Percentiles rank a stretch among this genome's conserved stretches.
phyloP scores from a whole-genome alignment of 768 basidiomycete species.

The Phlegmacium glaucopus region DNA sequence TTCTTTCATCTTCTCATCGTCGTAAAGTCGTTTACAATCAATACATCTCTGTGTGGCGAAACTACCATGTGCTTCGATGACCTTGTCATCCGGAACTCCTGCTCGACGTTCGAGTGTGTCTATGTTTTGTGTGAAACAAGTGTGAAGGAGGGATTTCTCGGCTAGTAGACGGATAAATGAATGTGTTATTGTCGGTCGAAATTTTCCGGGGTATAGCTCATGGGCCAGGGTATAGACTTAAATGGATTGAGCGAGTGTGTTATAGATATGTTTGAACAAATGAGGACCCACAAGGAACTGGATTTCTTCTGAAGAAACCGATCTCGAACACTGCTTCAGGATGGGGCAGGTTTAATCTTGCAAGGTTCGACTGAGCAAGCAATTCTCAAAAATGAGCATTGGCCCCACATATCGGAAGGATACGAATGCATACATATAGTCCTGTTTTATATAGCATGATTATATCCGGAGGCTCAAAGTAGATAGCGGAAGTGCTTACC shows the following conservation, averaged over 20 bases:
- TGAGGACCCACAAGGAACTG: constrained; percentile 63
- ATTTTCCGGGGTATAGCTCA: constrained; percentile 89
- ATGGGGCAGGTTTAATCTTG: constrained; percentile 76
- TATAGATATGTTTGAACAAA: background rate
- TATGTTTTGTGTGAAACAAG: constrained; percentile 88
- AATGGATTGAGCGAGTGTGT: constrained; percentile 1
- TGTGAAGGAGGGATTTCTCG: constrained; percentile 64
- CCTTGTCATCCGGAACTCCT: constrained; percentile 66
- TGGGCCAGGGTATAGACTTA: constrained; percentile 88
- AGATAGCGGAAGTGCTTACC: constrained; percentile 40
- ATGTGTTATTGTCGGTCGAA: constrained; percentile 85
- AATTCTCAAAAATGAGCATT: background rate
- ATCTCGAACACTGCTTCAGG: constrained; percentile 97
- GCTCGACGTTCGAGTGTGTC: constrained; percentile 89
- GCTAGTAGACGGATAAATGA: constrained; percentile 84
- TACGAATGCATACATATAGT: background rate
- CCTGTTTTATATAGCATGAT: background rate
- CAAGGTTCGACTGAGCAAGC: constrained; percentile 64
- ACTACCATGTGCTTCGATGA: constrained; percentile 95
- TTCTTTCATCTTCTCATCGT: constrained; percentile 64
- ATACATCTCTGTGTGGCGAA: constrained; percentile 89
- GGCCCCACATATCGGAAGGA: background rate
- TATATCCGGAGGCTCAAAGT: background rate
- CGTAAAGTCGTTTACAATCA: constrained; percentile 57
- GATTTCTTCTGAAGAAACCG: constrained; percentile 75